phyloP scores from a whole-genome alignment of 441 rosid genomes.

The Adansonia grandidieri region DNA sequence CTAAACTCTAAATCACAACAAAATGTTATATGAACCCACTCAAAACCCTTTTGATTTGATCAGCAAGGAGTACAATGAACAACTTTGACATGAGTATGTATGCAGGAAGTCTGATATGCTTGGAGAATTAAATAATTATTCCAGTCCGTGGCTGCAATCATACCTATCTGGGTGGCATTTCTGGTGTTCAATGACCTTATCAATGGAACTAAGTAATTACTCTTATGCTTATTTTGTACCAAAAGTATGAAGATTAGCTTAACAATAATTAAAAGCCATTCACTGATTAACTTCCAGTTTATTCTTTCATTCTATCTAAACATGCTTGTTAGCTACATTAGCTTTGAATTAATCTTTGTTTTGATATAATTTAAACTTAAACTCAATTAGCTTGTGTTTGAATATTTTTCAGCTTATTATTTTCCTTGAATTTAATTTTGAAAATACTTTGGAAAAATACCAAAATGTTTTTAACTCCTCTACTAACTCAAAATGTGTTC shows the following conservation, averaged over 20 bases:
- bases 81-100: background rate
- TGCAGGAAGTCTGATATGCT: background rate
- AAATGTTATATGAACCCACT: background rate
- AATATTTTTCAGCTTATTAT: too few species aligned
- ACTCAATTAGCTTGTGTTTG: too few species aligned
- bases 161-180: background rate
- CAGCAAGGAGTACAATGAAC: background rate
- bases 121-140: background rate
- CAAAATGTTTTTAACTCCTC: too few species aligned
- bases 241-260: background rate
- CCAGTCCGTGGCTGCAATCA: background rate
- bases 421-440: too few species aligned
- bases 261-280: background rate
- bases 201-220: background rate
- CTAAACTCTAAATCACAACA: conserved; percentile 5
- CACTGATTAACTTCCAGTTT: background rate
- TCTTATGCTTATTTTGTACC: background rate
- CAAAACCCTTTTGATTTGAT: background rate
- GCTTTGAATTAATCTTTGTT: too few species aligned
- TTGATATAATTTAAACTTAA: too few species aligned
- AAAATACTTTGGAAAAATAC: too few species aligned
- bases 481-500: too few species aligned
- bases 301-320: conserved; percentile 6
- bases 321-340: background rate
- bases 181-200: background rate